Percentiles rank a stretch among this genome's conserved stretches.
These are phyloP conservation scores for Citeromyces hawaiiensis DNA, from an alignment of 1,139 yeast genomes.

Conservation along the genomic window DNA sequence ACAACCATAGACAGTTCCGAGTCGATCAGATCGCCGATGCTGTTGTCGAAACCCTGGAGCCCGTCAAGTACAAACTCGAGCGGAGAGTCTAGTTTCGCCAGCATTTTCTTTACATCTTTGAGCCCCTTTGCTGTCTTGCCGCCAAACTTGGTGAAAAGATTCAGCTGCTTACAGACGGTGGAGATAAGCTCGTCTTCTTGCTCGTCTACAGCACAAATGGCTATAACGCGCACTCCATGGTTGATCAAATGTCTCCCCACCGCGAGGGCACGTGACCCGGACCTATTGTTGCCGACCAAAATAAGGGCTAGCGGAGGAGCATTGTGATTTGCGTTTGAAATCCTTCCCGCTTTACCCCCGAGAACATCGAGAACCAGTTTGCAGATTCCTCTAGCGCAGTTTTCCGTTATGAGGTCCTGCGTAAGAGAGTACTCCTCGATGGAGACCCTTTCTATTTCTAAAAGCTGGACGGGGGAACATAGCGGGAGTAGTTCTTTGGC, in stretches of 20 bases:
- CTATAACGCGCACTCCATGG: slow-evolving; percentile 59
- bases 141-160: slow-evolving; percentile 39
- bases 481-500: slow-evolving; percentile 30
- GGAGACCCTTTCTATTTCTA: slow-evolving; percentile 62
- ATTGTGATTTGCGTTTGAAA: slow-evolving; percentile 44
- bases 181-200: slow-evolving; percentile 17
- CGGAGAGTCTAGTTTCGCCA: slow-evolving; percentile 47
- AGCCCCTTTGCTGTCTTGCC: slow-evolving; percentile 32
- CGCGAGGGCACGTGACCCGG: slow-evolving; percentile 69
- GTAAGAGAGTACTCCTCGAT: slow-evolving; percentile 38
- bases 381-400: slow-evolving; percentile 58
- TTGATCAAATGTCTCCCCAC: slow-evolving; percentile 72
- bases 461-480: slow-evolving; percentile 69
- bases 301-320: slow-evolving; percentile 67
- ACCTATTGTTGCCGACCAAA: slow-evolving; percentile 58
- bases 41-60: slow-evolving; percentile 70
- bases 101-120: slow-evolving; percentile 16
- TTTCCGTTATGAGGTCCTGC: slow-evolving; percentile 42
- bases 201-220: slow-evolving; percentile 29
- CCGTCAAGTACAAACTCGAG: slow-evolving; percentile 73
- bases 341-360: slow-evolving; percentile 35
- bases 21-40: slow-evolving; percentile 30
- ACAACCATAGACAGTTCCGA: slow-evolving; percentile 33
- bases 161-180: slow-evolving; percentile 27
- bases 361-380: slow-evolving; percentile 44